Percentiles rank a stretch among this genome's conserved stretches.
Conservation (phyloP, 2,329 filamentous ascomycete genomes). For the Trichoderma sp. region DNA sequence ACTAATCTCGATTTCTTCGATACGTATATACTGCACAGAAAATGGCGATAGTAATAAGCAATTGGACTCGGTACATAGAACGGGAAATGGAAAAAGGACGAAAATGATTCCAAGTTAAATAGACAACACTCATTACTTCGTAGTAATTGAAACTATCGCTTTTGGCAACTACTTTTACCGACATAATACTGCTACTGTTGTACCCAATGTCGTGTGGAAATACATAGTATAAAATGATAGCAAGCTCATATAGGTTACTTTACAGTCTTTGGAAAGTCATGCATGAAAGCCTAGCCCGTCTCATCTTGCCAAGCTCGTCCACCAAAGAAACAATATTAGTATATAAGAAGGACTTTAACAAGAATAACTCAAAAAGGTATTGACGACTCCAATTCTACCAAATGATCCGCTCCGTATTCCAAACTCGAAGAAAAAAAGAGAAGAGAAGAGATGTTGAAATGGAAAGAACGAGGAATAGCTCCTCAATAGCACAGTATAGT, state of each 20-base stretch:
- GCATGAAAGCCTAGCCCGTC: neutral
- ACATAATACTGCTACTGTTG: neutral
- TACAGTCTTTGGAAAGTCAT: neutral
- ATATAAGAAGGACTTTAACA: neutral
- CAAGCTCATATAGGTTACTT: neutral
- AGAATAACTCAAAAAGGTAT: neutral
- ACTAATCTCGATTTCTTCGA: neutral
- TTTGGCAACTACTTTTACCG: neutral
- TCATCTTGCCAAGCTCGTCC: neutral
- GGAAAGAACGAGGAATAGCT: neutral
- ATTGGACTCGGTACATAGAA: neutral
- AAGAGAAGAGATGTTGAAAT: neutral
- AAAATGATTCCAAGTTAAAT: neutral
- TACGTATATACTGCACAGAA: neutral
- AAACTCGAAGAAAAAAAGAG: neutral
- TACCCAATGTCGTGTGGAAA: neutral
- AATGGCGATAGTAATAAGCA: neutral
- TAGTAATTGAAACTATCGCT: neutral
- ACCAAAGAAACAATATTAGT: neutral
- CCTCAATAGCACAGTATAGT: neutral
- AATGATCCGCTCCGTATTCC: neutral
- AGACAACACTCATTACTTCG: neutral
- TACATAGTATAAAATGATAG: neutral
- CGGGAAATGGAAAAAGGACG: neutral
- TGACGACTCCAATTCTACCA: conserved; percentile 5